phyloP scores from a whole-genome alignment of 331 rosid genomes.

The Phaseolus coccineus region DNA sequence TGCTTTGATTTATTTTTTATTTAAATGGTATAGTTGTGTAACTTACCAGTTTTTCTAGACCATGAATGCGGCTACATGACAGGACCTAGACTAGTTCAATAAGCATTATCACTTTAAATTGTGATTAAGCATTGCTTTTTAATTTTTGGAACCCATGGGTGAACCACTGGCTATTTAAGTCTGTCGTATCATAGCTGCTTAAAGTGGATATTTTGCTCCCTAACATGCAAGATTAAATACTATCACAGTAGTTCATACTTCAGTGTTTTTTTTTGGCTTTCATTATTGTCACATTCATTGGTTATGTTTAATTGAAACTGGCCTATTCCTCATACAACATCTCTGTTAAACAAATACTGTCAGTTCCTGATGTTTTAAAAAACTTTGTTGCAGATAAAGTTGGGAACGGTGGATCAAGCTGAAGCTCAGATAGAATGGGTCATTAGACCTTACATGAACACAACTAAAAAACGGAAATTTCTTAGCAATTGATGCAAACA shows the following conservation, averaged over 20 bases:
- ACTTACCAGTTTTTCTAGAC: background rate
- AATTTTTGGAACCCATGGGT: background rate
- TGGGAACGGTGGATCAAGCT: slow-evolving; percentile 85
- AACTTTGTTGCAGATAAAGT: slow-evolving; percentile 59
- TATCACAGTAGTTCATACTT: background rate
- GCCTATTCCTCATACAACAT: background rate
- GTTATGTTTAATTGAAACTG: background rate
- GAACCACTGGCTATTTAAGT: background rate
- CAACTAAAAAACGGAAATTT: slow-evolving; percentile 62
- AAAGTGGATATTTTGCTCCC: background rate
- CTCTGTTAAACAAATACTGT: background rate
- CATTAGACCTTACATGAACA: slow-evolving; percentile 83
- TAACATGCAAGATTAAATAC: background rate
- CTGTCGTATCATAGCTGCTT: background rate
- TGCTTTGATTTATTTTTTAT: background rate
- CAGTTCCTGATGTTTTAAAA: slow-evolving; percentile 24
- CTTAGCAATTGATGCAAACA: slow-evolving; percentile 60
- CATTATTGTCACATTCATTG: background rate
- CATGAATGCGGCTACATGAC: background rate
- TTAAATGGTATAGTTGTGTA: background rate
- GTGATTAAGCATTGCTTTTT: background rate
- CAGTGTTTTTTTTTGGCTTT: background rate
- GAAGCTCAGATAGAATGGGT: slow-evolving; percentile 89
- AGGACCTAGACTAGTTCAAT: background rate
- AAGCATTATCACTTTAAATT: background rate